Conservation (phyloP, 371 early-diverging fungal species). For the Mycotypha africana region DNA sequence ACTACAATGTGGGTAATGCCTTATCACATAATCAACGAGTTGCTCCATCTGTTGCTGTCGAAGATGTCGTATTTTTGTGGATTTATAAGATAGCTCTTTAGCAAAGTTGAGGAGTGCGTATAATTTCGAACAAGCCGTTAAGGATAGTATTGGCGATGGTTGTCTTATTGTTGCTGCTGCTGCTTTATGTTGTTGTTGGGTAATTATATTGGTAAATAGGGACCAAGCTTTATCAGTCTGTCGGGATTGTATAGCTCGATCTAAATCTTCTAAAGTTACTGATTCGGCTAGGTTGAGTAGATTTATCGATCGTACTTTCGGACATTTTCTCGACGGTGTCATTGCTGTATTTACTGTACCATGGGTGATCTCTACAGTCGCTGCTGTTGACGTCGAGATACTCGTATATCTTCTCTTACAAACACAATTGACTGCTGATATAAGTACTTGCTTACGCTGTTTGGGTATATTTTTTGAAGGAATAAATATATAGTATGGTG, state of each 20-base stretch:
- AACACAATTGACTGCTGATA: too few relatives aligned
- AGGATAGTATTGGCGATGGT: conserved; percentile 19
- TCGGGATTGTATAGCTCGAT: conserved; percentile 23
- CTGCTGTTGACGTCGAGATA: too few relatives aligned
- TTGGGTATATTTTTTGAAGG: too few relatives aligned
- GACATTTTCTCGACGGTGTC: too few relatives aligned
- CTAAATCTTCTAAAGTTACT: conserved; percentile 27
- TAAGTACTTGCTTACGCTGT: too few relatives aligned
- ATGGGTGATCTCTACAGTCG: too few relatives aligned
- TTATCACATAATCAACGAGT: conserved; percentile 25
- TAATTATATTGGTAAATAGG: conserved; percentile 26
- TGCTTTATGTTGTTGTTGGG: too few relatives aligned
- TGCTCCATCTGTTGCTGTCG: conserved; percentile 29
- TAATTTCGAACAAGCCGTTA: conserved; percentile 21
- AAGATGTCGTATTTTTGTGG: conserved; percentile 1
- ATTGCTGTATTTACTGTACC: too few relatives aligned
- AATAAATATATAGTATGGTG: too few relatives aligned
- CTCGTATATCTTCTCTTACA: too few relatives aligned
- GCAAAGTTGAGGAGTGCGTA: conserved; percentile 35
- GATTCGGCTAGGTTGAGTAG: conserved; percentile 24
- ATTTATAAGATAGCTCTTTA: conserved; percentile 10
- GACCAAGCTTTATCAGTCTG: conserved; percentile 42
- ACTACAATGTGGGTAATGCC: conserved; percentile 1
- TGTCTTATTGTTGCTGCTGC: background rate
- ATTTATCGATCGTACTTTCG: conserved; percentile 14